These are phyloP conservation scores for Brasenia schreberi DNA, from an alignment of 164 flowering plant species.

Conservation along the genomic window DNA sequence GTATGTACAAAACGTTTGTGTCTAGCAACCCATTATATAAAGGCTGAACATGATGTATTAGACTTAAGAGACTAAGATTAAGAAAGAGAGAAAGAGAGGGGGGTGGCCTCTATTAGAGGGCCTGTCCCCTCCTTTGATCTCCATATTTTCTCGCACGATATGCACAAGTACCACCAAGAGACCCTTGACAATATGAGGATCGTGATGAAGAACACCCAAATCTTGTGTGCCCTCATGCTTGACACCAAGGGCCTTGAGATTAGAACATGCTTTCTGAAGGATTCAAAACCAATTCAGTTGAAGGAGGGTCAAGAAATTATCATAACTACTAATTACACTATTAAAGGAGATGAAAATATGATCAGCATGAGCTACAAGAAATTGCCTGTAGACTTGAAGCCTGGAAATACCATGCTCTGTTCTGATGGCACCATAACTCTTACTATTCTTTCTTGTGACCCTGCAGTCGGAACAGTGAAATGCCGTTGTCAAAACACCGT, in stretches of 20 bases:
- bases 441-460: constrained; percentile 52
- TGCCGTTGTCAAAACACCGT: constrained; percentile 83
- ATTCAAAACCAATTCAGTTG: constrained; percentile 46
- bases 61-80: too few species aligned
- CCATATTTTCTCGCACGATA: too few species aligned
- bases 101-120: too few species aligned
- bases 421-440: constrained; percentile 21
- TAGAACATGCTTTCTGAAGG: constrained; percentile 60
- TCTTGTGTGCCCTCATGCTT: too few species aligned
- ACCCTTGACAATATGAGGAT: too few species aligned
- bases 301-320: constrained; percentile 57
- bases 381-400: constrained; percentile 14
- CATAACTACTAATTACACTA: constrained; percentile 39
- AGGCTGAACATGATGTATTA: too few species aligned
- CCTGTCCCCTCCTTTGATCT: too few species aligned
- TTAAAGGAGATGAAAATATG: constrained; percentile 42
- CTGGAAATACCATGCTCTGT: constrained; percentile 13
- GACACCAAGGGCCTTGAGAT: constrained; percentile 79
- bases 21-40: too few species aligned
- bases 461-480: constrained; percentile 53
- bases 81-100: too few species aligned
- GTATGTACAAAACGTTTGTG: too few species aligned
- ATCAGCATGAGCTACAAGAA: constrained; percentile 43
- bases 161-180: too few species aligned
- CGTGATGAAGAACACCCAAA: too few species aligned